Evolutionary conservation across 1,284 basidiomycete genomes (phyloP).

Genomic region (Wolfiporia cocos): DNA sequence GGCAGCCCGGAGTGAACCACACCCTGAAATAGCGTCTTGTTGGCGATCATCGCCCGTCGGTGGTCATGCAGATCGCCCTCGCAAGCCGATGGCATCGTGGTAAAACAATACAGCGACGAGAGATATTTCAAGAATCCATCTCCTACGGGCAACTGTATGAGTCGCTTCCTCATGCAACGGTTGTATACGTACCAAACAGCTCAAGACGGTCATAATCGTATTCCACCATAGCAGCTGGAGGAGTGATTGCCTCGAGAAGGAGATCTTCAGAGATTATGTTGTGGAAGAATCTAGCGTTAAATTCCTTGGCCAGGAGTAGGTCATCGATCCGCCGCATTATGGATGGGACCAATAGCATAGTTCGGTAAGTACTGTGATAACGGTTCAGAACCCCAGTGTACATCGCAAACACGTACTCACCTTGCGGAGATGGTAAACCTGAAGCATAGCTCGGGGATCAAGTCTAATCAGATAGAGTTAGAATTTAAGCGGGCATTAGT

Average conservation of each 20-base stretch:
- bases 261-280: slow-evolving; percentile 52
- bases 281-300: slow-evolving; percentile 65
- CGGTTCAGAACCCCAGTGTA: slow-evolving; percentile 1
- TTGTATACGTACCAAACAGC: slow-evolving; percentile 50
- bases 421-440: slow-evolving; percentile 71
- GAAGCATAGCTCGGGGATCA: slow-evolving; percentile 72
- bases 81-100: slow-evolving; percentile 50
- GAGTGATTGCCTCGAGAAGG: slow-evolving; percentile 58
- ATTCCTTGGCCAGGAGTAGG: slow-evolving; percentile 64
- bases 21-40: slow-evolving; percentile 53
- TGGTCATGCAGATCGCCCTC: slow-evolving; percentile 61
- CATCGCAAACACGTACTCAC: slow-evolving; percentile 29
- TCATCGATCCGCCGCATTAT: slow-evolving; percentile 66
- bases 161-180: slow-evolving; percentile 1
- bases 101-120: slow-evolving; percentile 67
- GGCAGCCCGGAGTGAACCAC: slow-evolving; percentile 56
- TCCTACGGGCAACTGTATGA: slow-evolving; percentile 35
- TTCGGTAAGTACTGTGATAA: slow-evolving; percentile 51
- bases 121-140: slow-evolving; percentile 79
- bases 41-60: slow-evolving; percentile 67
- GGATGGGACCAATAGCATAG: slow-evolving; percentile 64
- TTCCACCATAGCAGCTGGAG: slow-evolving; percentile 60
- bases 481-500: neutral
- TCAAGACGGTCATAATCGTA: slow-evolving; percentile 78
- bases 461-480: slow-evolving; percentile 43